Evolutionary conservation across 352 stramenopile genomes (phyloP).

Genomic region (Elongisporangium senticosum): DNA sequence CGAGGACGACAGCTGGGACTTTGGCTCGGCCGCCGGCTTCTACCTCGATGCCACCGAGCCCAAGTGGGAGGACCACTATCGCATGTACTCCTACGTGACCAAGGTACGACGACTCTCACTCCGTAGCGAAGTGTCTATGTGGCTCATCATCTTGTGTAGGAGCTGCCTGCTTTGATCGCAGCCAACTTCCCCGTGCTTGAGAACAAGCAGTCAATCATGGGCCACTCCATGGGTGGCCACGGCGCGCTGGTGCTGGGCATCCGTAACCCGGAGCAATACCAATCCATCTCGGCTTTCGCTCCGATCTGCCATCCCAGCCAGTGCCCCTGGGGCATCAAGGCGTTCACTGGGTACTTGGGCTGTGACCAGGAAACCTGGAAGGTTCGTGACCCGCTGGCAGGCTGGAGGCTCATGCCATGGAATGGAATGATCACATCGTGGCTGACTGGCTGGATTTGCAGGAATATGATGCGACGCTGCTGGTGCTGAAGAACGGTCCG

Average conservation of each 20-base stretch:
- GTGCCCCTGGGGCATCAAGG: conserved; percentile 98
- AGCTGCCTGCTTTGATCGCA: conserved; percentile 90
- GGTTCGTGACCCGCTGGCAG: conserved; percentile 12
- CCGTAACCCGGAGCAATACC: conserved; percentile 82
- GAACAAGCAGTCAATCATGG: conserved; percentile 88
- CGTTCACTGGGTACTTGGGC: conserved; percentile 96
- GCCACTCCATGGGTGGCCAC: conserved; percentile 98
- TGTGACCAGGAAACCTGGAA: conserved; percentile 83
- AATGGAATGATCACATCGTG: background rate
- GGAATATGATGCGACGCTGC: conserved; percentile 89
- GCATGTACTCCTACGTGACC: conserved; percentile 97
- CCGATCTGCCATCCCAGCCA: conserved; percentile 95
- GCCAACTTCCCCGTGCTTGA: conserved; percentile 83
- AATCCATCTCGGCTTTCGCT: conserved; percentile 93
- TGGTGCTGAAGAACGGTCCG: conserved; percentile 71
- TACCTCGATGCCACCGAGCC: conserved; percentile 96
- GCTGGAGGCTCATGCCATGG: too few species aligned
- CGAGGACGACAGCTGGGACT: conserved; percentile 95
- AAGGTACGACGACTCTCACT: conserved; percentile 24
- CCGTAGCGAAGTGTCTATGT: background rate
- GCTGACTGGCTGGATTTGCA: conserved; percentile 8
- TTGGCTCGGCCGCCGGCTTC: conserved; percentile 96
- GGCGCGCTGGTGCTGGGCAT: conserved; percentile 95
- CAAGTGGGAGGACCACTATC: conserved; percentile 92
- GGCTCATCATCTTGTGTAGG: conserved; percentile 19